Conservation (phyloP, 768 basidiomycete species). For the Collybia nuda region DNA sequence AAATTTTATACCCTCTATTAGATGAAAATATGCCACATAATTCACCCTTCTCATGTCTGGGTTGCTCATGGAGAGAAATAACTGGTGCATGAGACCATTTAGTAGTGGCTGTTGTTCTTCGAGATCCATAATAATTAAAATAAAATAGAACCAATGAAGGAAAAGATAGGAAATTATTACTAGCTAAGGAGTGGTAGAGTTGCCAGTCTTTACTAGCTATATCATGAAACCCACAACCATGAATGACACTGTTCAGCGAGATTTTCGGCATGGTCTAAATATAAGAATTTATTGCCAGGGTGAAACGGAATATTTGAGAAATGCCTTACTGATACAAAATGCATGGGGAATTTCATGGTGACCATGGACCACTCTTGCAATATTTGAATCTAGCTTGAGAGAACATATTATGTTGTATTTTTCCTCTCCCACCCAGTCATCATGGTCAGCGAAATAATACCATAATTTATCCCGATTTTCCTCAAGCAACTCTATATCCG, state of each 20-base stretch:
- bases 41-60: too few relatives aligned
- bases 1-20: too few relatives aligned
- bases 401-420: conserved; percentile 40
- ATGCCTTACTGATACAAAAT: conserved; percentile 65
- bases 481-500: conserved; percentile 48
- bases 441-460: conserved; percentile 60
- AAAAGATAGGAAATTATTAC: too few relatives aligned
- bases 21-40: too few relatives aligned
- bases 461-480: conserved; percentile 35
- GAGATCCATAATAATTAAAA: too few relatives aligned
- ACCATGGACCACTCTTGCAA: conserved; percentile 41
- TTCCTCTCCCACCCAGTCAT: conserved; percentile 71
- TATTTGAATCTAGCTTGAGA: conserved; percentile 32
- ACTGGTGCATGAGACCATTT: too few relatives aligned
- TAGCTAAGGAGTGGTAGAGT: too few relatives aligned
- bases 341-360: conserved; percentile 59
- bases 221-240: conserved; percentile 4
- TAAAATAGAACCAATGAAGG: too few relatives aligned
- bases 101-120: too few relatives aligned
- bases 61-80: too few relatives aligned
- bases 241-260: conserved; percentile 45
- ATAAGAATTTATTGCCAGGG: too few relatives aligned
- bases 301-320: background rate
- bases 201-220: too few relatives aligned
- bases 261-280: conserved; percentile 49